Evolutionary conservation across 768 basidiomycete species (phyloP).

Genomic region (Naematelia encephala): DNA sequence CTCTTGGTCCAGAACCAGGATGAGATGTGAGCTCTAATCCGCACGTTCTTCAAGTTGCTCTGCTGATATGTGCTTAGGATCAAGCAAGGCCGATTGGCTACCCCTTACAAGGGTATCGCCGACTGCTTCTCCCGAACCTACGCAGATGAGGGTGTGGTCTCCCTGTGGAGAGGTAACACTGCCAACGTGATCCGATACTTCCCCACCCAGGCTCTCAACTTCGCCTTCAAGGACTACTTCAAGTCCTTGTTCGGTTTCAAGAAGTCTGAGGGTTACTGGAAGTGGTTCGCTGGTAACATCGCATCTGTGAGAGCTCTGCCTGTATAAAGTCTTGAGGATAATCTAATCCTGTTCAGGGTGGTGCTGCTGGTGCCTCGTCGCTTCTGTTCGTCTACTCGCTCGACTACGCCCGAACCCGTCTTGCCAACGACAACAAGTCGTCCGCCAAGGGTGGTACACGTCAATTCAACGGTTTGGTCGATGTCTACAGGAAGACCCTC

Average conservation of each 20-base stretch:
- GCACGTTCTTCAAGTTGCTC: neutral
- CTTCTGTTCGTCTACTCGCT: slow-evolving; percentile 99
- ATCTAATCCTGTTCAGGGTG: slow-evolving; percentile 67
- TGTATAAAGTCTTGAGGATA: neutral
- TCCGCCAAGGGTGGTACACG: slow-evolving; percentile 84
- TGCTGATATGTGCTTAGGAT: slow-evolving; percentile 61
- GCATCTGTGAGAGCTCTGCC: slow-evolving; percentile 34
- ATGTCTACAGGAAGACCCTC: slow-evolving; percentile 96
- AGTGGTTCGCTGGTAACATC: slow-evolving; percentile 96
- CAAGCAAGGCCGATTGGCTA: slow-evolving; percentile 96
- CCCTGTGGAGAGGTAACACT: slow-evolving; percentile 99
- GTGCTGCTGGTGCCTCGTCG: slow-evolving; percentile 97
- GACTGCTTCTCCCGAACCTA: slow-evolving; percentile 93
- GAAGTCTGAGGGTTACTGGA: slow-evolving; percentile 96
- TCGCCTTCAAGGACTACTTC: slow-evolving; percentile 89
- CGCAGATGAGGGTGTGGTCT: slow-evolving; percentile 88
- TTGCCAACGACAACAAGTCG: slow-evolving; percentile 75
- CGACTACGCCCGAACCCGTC: slow-evolving; percentile 98
- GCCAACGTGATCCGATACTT: slow-evolving; percentile 99
- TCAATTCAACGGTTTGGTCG: slow-evolving; percentile 98
- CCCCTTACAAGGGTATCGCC: slow-evolving; percentile 91
- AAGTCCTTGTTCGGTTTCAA: slow-evolving; percentile 97
- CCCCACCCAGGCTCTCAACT: slow-evolving; percentile 99
- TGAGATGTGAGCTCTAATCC: slow-evolving; percentile 66
- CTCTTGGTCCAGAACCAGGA: slow-evolving; percentile 98